A percentile compares a stretch with the other conserved stretches of the same genome.
phyloP scores from a whole-genome alignment of 805 yeast genomes.

The Starmerella apis region DNA sequence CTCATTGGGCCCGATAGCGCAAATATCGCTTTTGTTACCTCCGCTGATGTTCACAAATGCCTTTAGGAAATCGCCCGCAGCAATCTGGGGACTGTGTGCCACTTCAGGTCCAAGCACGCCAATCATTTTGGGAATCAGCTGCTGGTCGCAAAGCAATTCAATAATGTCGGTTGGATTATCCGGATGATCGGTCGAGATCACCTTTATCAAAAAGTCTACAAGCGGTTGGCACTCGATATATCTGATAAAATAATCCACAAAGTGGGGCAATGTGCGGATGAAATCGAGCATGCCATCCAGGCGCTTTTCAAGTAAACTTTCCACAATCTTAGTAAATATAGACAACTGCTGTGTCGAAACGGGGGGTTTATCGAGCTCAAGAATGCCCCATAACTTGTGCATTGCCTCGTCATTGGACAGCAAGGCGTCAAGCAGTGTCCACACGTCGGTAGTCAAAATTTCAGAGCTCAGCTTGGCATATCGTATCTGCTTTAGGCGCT shows the following conservation, averaged over 20 bases:
- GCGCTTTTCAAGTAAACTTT: slow-evolving; percentile 79
- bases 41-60: slow-evolving; percentile 92
- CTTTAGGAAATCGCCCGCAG: slow-evolving; percentile 90
- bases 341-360: slow-evolving; percentile 64
- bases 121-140: slow-evolving; percentile 61
- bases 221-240: slow-evolving; percentile 89
- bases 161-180: slow-evolving; percentile 82
- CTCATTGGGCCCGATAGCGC: slow-evolving; percentile 93
- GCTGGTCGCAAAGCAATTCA: slow-evolving; percentile 60
- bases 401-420: slow-evolving; percentile 62
- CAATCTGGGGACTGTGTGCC: slow-evolving; percentile 68
- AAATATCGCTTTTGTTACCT: slow-evolving; percentile 76
- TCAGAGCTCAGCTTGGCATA: slow-evolving; percentile 71
- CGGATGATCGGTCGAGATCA: slow-evolving; percentile 86
- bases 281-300: slow-evolving; percentile 67
- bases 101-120: slow-evolving; percentile 58
- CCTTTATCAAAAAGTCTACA: slow-evolving; percentile 82
- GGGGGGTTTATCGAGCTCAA: slow-evolving; percentile 39
- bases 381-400: slow-evolving; percentile 64
- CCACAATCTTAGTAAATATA: slow-evolving; percentile 83
- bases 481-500: slow-evolving; percentile 18
- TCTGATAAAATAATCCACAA: slow-evolving; percentile 70
- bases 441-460: slow-evolving; percentile 78
- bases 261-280: slow-evolving; percentile 52
- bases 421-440: slow-evolving; percentile 86